Evolutionary conservation across 208 protist genomes (phyloP), one percentile per base, ranked within the genome.

Genomic region (Leishmania guyanensis): DNA sequence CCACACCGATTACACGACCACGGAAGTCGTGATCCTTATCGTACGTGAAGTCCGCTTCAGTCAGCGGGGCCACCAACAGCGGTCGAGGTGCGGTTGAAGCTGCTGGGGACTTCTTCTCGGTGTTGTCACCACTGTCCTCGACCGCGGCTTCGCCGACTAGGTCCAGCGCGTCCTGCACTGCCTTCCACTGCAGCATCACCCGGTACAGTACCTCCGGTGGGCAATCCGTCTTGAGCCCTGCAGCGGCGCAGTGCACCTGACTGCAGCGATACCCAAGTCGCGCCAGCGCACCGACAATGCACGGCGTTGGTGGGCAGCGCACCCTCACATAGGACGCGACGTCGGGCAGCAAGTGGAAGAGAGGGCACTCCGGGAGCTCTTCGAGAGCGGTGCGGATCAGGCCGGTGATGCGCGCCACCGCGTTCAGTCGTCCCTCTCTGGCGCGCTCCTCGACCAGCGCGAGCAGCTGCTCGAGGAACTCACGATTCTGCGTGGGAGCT

Each of bases 221-320:
- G 74, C 94, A 97, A 85, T 98, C 90, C 39, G 97, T 98, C 84
- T 99, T 99, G 36, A 99, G 77, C 5, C 91, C 96, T 5, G 90
- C 81, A 0, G 94, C 88, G 53, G 88, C 84, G 79, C 93, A 98
- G 86, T 99, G 98, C 54, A 98, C 96, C 60, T 97, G 90, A 48
- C 94, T 98, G 83, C 93, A 96, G 33, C 84, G 78, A 81, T 98
- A 99, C 22, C 97, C 97, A 29, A 94, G 84, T 36, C 93, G 90
- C 9, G 79, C 83, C 6, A 99, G 81, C 5, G 95, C 95, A 12
- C 85, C 91, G 71, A 97, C 89, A 80, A 98, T 86, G 39, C 78
- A 68, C 48, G 92, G 91, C 22, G 93, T 95, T 2, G 94, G 88
- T 65, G 94, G 94, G 76, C 91, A 96, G 2, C 93, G 89, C 72